phyloP scores from a whole-genome alignment of 805 yeast genomes.

The Candida oleophila region DNA sequence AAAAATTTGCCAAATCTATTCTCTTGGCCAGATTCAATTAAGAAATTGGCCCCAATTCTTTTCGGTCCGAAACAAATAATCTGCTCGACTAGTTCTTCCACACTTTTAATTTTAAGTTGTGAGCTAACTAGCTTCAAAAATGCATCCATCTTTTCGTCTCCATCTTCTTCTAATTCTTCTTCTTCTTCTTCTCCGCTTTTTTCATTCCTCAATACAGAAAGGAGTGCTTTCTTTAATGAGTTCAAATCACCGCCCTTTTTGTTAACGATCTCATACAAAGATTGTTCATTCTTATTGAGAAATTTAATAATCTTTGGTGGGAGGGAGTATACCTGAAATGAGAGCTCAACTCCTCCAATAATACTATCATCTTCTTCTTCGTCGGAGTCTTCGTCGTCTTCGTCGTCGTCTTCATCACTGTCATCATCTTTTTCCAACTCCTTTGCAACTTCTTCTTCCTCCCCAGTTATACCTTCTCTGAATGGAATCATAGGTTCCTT shows the following conservation, averaged over 20 bases:
- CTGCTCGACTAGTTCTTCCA: constrained; percentile 22
- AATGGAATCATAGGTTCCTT: constrained; percentile 95
- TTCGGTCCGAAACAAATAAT: constrained; percentile 77
- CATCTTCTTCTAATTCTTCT: constrained; percentile 12
- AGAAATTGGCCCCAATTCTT: constrained; percentile 69
- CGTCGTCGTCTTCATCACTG: constrained; percentile 12
- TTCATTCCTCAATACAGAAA: constrained; percentile 6
- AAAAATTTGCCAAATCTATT: constrained; percentile 30
- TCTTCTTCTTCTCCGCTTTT: constrained; percentile 15
- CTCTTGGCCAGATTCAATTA: constrained; percentile 50
- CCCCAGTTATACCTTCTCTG: constrained; percentile 74
- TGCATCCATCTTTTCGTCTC: constrained; percentile 13
- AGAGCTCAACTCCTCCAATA: constrained; percentile 51
- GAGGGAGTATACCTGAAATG: constrained; percentile 60
- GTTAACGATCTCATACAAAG: constrained; percentile 36
- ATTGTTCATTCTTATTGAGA: constrained; percentile 45
- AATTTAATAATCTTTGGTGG: constrained; percentile 50
- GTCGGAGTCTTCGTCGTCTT: constrained; percentile 13
- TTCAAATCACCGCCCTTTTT: constrained; percentile 14
- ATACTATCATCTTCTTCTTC: constrained; percentile 13
- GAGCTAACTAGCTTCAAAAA: constrained; percentile 11
- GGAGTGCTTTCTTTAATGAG: constrained; percentile 10
- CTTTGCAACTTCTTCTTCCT: constrained; percentile 21
- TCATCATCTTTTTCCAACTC: constrained; percentile 15
- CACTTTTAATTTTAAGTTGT: constrained; percentile 10